These are phyloP conservation scores for Chrysoporthe deuterocubensis DNA, from an alignment of 2,329 filamentous ascomycete species.

Conservation along the genomic window DNA sequence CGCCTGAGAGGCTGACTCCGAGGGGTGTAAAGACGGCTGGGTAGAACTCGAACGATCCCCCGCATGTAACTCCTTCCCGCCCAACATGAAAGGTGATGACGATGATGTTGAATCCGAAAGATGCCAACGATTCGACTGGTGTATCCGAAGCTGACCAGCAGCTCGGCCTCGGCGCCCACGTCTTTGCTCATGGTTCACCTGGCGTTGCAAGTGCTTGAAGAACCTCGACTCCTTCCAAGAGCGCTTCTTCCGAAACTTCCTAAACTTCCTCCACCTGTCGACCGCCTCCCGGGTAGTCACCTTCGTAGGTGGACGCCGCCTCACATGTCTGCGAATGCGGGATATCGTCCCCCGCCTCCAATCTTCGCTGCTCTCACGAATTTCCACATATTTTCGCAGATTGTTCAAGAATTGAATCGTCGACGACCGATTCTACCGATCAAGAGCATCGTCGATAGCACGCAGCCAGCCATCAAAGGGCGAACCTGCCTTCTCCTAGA, in stretches of 20 bases:
- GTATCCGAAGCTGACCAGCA: slow-evolving; percentile 8
- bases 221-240: slow-evolving; percentile 6
- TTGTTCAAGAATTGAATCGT: background rate
- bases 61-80: background rate
- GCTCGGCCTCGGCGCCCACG: background rate
- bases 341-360: slow-evolving; percentile 2
- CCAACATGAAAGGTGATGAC: slow-evolving; percentile 1
- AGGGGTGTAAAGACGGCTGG: slow-evolving; percentile 5
- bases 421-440: slow-evolving; percentile 18
- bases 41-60: background rate
- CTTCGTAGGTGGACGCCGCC: background rate
- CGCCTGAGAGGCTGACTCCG: background rate
- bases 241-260: background rate
- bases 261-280: background rate
- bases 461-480: slow-evolving; percentile 25
- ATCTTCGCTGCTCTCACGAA: background rate
- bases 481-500: slow-evolving; percentile 42
- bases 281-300: background rate
- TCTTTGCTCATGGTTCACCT: background rate
- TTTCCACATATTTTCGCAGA: background rate
- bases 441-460: slow-evolving; percentile 22
- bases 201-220: slow-evolving; percentile 11
- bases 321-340: background rate
- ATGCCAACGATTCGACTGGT: background rate
- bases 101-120: background rate